These are phyloP conservation scores for Nemania sp. DNA, from an alignment of 2,329 filamentous ascomycete genomes.

Conservation along the genomic window DNA sequence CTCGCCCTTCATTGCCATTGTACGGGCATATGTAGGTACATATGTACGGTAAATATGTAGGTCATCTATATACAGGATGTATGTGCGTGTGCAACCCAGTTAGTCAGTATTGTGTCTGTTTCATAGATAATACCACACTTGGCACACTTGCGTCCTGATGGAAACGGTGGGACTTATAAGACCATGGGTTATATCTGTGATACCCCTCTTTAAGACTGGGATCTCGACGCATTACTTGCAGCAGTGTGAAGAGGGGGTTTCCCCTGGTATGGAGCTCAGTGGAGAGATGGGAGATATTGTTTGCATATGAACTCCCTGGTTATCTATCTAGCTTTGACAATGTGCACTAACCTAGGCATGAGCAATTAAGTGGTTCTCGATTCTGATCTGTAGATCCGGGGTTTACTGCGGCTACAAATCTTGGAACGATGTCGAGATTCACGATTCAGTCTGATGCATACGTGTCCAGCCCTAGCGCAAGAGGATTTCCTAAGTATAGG, in stretches of 20 bases:
- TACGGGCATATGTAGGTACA: constrained; percentile 11
- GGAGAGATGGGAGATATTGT: background rate
- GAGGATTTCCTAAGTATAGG: background rate
- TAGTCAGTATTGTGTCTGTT: background rate
- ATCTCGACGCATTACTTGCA: constrained; percentile 11
- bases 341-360: background rate
- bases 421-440: constrained; percentile 22
- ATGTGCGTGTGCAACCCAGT: background rate
- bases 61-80: background rate
- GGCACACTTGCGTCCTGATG: constrained; percentile 2
- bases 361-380: constrained; percentile 16
- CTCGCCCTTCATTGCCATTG: background rate
- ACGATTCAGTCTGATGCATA: constrained; percentile 14
- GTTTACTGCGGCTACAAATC: constrained; percentile 22
- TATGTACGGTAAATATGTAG: constrained; percentile 9
- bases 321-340: background rate
- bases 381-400: constrained; percentile 21
- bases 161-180: constrained; percentile 3
- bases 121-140: background rate
- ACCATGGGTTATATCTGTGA: constrained; percentile 1
- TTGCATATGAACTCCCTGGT: constrained; percentile 5
- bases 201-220: background rate
- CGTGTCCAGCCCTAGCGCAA: constrained; percentile 2
- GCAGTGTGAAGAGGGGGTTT: constrained; percentile 5
- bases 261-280: constrained; percentile 2